Conservation (phyloP, 139 green algal species). For the Choricystis sp. region DNA sequence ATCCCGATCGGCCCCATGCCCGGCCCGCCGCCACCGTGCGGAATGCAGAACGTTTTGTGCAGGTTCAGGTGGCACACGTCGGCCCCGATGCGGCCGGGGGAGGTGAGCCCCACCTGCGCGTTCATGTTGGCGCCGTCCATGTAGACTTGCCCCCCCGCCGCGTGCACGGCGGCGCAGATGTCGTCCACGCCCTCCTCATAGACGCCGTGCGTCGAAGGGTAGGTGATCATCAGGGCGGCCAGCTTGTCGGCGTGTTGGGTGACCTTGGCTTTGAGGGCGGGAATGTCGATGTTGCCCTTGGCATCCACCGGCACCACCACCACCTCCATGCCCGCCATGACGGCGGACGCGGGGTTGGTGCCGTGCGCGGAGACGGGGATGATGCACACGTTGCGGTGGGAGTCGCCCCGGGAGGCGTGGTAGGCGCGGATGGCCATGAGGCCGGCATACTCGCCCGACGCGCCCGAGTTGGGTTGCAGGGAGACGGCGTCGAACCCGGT, state of each 20-base stretch:
- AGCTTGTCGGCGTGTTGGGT: slow-evolving; percentile 81
- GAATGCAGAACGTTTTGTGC: slow-evolving; percentile 99
- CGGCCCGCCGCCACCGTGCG: slow-evolving; percentile 86
- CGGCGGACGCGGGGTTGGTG: slow-evolving; percentile 92
- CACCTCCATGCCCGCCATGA: slow-evolving; percentile 97
- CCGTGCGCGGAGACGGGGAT: slow-evolving; percentile 94
- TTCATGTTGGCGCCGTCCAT: slow-evolving; percentile 99
- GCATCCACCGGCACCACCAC: slow-evolving; percentile 66
- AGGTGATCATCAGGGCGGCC: slow-evolving; percentile 98
- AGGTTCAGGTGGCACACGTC: slow-evolving; percentile 99
- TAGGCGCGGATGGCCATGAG: slow-evolving; percentile 96
- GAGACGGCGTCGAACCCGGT: slow-evolving; percentile 95
- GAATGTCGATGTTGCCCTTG: slow-evolving; percentile 87
- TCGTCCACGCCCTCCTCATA: slow-evolving; percentile 95
- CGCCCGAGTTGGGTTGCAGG: slow-evolving; percentile 94
- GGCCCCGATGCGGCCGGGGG: slow-evolving; percentile 90
- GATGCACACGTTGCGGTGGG: slow-evolving; percentile 92
- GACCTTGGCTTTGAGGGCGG: slow-evolving; percentile 68
- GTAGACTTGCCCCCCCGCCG: slow-evolving; percentile 89
- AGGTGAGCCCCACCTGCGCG: slow-evolving; percentile 92
- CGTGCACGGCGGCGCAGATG: slow-evolving; percentile 92
- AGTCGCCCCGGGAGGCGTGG: slow-evolving; percentile 69
- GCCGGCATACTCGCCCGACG: slow-evolving; percentile 92
- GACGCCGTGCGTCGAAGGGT: slow-evolving; percentile 94
- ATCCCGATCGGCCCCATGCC: slow-evolving; percentile 83